A percentile compares a stretch with the other conserved stretches of the same genome.
These are phyloP conservation scores for Lachnellula hyalina DNA, from an alignment of 2,329 filamentous ascomycete genomes.

Conservation along the genomic window DNA sequence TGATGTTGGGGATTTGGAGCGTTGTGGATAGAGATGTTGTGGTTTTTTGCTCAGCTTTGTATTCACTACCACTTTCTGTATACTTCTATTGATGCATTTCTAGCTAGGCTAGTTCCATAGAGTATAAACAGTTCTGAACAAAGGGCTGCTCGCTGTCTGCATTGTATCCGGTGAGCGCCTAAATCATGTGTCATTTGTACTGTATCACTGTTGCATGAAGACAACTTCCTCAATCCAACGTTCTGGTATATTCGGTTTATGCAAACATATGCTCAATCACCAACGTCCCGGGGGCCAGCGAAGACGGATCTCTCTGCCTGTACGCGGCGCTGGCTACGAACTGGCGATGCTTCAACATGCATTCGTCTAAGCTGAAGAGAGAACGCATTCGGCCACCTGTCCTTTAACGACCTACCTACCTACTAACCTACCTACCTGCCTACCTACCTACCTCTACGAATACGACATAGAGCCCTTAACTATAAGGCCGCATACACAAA, in stretches of 20 bases:
- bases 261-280: neutral
- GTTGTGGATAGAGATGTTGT: neutral
- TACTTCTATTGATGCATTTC: constrained; percentile 7
- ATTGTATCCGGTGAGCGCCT: too few species aligned
- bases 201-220: neutral
- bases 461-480: too few species aligned
- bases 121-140: constrained; percentile 1
- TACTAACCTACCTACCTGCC: too few species aligned
- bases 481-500: too few species aligned
- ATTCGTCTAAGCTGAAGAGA: too few species aligned
- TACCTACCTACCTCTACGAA: too few species aligned
- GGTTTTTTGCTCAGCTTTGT: neutral
- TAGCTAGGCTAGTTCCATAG: constrained; percentile 9
- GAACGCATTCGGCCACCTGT: too few species aligned
- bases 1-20: neutral
- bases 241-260: neutral
- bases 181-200: neutral
- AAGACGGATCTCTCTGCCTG: too few species aligned
- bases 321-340: too few species aligned
- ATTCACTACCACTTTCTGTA: constrained; percentile 3
- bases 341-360: too few species aligned
- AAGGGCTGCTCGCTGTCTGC: neutral
- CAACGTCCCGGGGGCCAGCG: too few species aligned
- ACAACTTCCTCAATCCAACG: neutral
- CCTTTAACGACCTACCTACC: too few species aligned